A percentile compares a stretch with the other conserved stretches of the same genome.
Evolutionary conservation across 306 rosid genomes (phyloP).

Genomic region (Prunus kanzakura): DNA sequence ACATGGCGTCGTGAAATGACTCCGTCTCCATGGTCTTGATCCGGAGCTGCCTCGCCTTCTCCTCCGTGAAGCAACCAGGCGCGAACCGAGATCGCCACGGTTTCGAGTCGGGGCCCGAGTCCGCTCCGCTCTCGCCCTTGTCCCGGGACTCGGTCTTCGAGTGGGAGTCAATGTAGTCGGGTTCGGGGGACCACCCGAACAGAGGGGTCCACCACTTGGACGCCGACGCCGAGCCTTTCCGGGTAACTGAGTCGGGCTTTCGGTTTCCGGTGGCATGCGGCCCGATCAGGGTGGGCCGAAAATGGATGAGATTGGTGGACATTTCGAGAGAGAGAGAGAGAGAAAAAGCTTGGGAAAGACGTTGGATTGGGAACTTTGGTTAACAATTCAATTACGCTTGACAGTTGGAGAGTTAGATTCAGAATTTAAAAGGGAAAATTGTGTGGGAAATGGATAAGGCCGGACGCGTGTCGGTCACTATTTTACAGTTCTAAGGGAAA

Average conservation of each 20-base stretch:
- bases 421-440: slow-evolving; percentile 10
- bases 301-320: slow-evolving; percentile 48
- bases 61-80: slow-evolving; percentile 78
- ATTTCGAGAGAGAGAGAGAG: slow-evolving; percentile 17
- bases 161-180: slow-evolving; percentile 66
- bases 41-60: slow-evolving; percentile 85
- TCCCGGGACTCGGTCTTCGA: slow-evolving; percentile 19
- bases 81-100: slow-evolving; percentile 37
- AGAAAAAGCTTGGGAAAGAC: background rate
- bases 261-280: slow-evolving; percentile 43
- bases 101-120: slow-evolving; percentile 16
- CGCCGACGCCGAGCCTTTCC: slow-evolving; percentile 41
- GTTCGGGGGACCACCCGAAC: slow-evolving; percentile 75
- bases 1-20: slow-evolving; percentile 82
- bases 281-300: slow-evolving; percentile 32
- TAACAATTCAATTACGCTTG: background rate
- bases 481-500: background rate
- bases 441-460: slow-evolving; percentile 47
- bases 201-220: slow-evolving; percentile 84
- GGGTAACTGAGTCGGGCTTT: slow-evolving; percentile 28
- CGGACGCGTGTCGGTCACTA: slow-evolving; percentile 38
- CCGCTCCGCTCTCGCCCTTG: slow-evolving; percentile 16
- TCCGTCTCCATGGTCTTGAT: slow-evolving; percentile 52
- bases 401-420: background rate
- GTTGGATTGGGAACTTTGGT: background rate